Base-by-base conservation (phyloP, 257 asterid genomes). In the Fraxinus pennsylvanica region DNA sequence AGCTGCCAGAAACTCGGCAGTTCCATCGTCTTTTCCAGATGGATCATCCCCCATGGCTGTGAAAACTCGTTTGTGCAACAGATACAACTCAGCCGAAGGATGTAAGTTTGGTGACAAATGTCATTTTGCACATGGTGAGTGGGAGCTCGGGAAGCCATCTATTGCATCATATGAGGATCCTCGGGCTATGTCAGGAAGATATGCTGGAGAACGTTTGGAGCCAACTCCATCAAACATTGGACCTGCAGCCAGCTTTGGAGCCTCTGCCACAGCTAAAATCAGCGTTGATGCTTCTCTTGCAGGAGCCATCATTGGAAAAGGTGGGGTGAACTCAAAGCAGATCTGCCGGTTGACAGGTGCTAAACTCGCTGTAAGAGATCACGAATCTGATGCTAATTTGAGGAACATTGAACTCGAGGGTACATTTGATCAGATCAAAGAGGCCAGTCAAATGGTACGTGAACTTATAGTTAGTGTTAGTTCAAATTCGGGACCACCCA, bases 61-160 rank as follows among this genome's bases (percentile, higher is more conserved):
- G 68, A 92, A 92, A 84, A 91, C 93, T 36, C 92, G 97, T 54
- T 76, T 92, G 22, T 92, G 97, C 88, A 87, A 81, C 85, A 90
- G 84, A 81, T 89, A 50, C 84, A 86, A 81, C 76, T 36, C 96
- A 27, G 90, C 92, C 3, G 97, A 91, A 82, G 97, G 97, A 3
- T 92, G 97, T 89, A 90, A 86, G 77, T 92, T 86, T 54, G 94
- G 96, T 25, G 96, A 92, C 85, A 89, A 89, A 74, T 92, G 97
- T 74, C 86, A 79, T 79, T 92, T 88, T 77, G 96, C 96, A 2
- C 97, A 92, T 41, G 90, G 96, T 1, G 97, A 91, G 81, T 85
- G 92, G 85, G 97, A 92, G 84, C 91, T 92, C 2, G 94, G 94
- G 54, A 88, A 80, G 77, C 88, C 92, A 43, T 74, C 92, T 32